Evolutionary conservation across 225 moss, liverwort and hornwort genomes (phyloP).

Genomic region (Sphagnum contortum): DNA sequence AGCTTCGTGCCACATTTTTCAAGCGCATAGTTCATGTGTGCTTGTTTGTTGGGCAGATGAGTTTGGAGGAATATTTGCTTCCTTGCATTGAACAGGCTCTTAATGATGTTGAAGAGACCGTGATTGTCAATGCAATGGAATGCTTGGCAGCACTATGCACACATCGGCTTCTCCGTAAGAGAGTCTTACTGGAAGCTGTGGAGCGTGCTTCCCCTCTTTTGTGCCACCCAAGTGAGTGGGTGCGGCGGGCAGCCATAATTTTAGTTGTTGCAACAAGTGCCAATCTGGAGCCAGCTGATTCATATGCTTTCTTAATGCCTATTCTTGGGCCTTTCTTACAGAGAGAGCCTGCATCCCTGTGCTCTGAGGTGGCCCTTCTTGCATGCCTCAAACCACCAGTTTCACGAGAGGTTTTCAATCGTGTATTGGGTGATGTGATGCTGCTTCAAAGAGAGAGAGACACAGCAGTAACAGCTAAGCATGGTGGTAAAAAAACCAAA

Average conservation of each 20-base stretch:
- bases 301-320: conserved; percentile 78
- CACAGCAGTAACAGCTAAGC: conserved; percentile 36
- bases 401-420: conserved; percentile 91
- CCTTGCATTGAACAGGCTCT: conserved; percentile 95
- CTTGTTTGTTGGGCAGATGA: conserved; percentile 92
- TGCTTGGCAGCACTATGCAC: conserved; percentile 89
- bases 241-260: conserved; percentile 84
- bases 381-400: conserved; percentile 95
- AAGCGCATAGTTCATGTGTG: conserved; percentile 96
- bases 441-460: conserved; percentile 75
- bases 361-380: conserved; percentile 71
- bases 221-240: conserved; percentile 99
- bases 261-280: conserved; percentile 90
- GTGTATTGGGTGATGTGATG: conserved; percentile 76
- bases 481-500: conserved; percentile 39
- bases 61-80: conserved; percentile 84
- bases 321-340: conserved; percentile 83
- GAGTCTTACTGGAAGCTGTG: conserved; percentile 73
- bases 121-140: conserved; percentile 87
- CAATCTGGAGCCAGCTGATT: conserved; percentile 72
- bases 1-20: conserved; percentile 91
- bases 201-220: conserved; percentile 90
- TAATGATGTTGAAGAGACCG: conserved; percentile 98
- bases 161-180: conserved; percentile 72
- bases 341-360: conserved; percentile 82